Base-by-base conservation (phyloP, 768 basidiomycete species). In the Tylopilus rubrobrunneus region DNA sequence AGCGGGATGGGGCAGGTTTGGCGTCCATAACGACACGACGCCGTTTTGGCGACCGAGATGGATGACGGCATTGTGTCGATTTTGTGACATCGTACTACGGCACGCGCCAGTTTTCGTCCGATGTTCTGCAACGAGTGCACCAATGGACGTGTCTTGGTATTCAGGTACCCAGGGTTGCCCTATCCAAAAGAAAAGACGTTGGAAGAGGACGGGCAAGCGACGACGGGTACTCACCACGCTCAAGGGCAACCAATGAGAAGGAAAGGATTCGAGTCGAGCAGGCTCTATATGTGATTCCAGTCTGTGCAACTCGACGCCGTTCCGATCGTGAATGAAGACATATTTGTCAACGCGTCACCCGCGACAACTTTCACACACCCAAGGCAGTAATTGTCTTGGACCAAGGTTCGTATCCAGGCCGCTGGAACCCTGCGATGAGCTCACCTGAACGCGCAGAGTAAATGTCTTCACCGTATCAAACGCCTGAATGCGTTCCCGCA, bases 91-190 rank as follows among this genome's bases (percentile, higher is more conserved):
- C 37, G 89, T n/a, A n/a, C n/a, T 81, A 33, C 74, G 78, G 62
- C 89, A 92, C 9, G 87, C 80, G 4, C 97, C 95, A 25, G 96
- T 79, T 65, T 91, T 92, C 9, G 94, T 96, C 21, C 92, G 85
- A 69, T 96, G 92, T 66, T 92, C 86, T 36, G 84, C 83, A 33
- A 98, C 76, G 37, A 96, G 77, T 51, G 84, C 78, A 12, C 97
- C 97, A 0, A 93, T 98, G 5, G 96, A 93, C 0, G 92, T 95
- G 66, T 99, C 97, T 73, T 96, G 93, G 73, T 98, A 99, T 95
- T 95, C 0, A 98, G 77, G 69, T 85, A 91, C 3, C 97, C 96
- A 14, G 91, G 75, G 64, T 94, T 89, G 7, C 94, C 92, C 91
- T 85, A 55, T 41, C 12, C 8, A 12, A 55, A 25, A 33, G 50